These are phyloP conservation scores for Heterobasidion occidentale DNA, from an alignment of 1,284 basidiomycete species.

Conservation along the genomic window DNA sequence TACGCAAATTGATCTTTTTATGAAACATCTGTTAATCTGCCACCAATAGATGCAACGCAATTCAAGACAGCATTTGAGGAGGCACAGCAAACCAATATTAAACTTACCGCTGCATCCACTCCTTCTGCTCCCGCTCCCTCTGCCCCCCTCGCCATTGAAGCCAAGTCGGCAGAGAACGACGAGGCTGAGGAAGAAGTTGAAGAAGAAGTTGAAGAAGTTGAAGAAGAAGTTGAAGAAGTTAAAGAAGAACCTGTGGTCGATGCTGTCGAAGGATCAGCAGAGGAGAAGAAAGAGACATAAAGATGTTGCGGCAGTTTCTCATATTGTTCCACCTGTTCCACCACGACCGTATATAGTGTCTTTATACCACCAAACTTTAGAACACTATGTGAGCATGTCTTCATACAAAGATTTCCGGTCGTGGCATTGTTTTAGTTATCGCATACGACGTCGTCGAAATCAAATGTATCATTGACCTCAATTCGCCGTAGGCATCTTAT, in stretches of 20 bases:
- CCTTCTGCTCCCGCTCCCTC: constrained; percentile 17
- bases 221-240: constrained; percentile 20
- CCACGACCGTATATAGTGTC: not conserved
- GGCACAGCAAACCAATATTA: constrained; percentile 69
- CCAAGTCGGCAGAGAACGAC: constrained; percentile 16
- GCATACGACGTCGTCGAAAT: not conserved
- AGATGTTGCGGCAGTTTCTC: not conserved
- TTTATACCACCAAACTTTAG: constrained; percentile 3
- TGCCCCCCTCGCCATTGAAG: constrained; percentile 18
- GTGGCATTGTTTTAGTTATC: not conserved
- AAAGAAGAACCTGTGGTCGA: constrained; percentile 12
- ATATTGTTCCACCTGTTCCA: not conserved
- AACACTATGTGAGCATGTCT: not conserved
- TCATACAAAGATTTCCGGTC: not conserved
- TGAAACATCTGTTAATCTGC: not conserved
- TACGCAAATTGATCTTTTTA: constrained; percentile 35
- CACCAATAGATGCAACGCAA: constrained; percentile 63
- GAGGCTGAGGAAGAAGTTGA: constrained; percentile 16
- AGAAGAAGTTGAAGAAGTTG: constrained; percentile 14
- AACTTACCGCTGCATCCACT: constrained; percentile 26
- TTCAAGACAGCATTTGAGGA: constrained; percentile 88
- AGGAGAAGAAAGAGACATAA: constrained; percentile 3
- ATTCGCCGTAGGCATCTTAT: not conserved
- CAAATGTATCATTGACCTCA: not conserved
- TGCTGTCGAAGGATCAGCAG: not conserved